Conservation (phyloP, 371 early-diverging fungal genomes). For the Capillidium heterosporum region DNA sequence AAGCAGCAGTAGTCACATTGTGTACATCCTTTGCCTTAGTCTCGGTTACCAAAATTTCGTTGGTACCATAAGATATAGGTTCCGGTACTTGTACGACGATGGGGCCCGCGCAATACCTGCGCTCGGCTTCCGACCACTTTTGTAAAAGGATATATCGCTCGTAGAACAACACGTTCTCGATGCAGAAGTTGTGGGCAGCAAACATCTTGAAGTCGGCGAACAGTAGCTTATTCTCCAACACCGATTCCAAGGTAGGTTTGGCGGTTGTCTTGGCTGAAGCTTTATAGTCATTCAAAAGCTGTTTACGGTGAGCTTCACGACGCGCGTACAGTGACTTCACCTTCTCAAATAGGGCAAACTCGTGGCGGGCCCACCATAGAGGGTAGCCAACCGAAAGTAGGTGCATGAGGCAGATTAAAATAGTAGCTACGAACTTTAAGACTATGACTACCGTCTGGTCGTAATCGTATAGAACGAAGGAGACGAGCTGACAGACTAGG, state of each 20-base stretch:
- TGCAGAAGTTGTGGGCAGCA: constrained; percentile 2
- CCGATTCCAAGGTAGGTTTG: not conserved
- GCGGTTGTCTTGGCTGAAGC: too few relatives aligned
- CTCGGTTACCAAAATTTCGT: not conserved
- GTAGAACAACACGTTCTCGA: constrained; percentile 4
- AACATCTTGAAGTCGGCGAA: constrained; percentile 1
- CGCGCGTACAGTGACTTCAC: not conserved
- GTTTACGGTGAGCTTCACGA: not conserved
- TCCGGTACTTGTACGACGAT: not conserved
- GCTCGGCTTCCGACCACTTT: not conserved
- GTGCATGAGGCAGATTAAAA: not conserved
- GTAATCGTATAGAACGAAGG: not conserved
- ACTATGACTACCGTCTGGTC: not conserved
- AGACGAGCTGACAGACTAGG: not conserved
- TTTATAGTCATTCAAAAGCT: too few relatives aligned
- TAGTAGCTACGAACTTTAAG: not conserved
- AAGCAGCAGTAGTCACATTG: not conserved
- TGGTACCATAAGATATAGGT: too few relatives aligned
- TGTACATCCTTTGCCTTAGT: not conserved
- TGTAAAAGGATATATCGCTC: not conserved
- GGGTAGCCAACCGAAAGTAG: not conserved
- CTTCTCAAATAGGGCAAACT: not conserved
- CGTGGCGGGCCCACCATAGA: not conserved
- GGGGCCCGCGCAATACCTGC: too few relatives aligned
- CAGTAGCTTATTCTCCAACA: not conserved